Evolutionary conservation across 768 basidiomycete genomes (phyloP).

Genomic region (Amanita pseudoporphyria): DNA sequence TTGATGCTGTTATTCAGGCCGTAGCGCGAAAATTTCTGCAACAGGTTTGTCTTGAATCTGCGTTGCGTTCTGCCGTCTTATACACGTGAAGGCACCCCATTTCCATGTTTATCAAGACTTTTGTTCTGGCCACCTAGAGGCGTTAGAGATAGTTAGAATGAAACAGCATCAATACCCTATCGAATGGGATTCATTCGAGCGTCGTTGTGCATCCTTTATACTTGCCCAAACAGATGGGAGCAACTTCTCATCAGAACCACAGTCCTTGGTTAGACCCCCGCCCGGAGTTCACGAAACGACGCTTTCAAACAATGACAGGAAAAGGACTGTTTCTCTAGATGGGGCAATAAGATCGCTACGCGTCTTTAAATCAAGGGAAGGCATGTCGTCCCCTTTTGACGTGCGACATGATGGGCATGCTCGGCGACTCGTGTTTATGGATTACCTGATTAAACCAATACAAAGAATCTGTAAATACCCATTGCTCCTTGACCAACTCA

Average conservation of each 20-base stretch:
- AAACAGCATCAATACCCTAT: constrained; percentile 49
- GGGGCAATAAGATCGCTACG: constrained; percentile 29
- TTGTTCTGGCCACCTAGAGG: constrained; percentile 81
- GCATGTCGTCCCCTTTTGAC: constrained; percentile 14
- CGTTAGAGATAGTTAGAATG: constrained; percentile 62
- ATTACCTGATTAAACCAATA: constrained; percentile 96
- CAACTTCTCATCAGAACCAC: constrained; percentile 9
- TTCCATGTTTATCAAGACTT: constrained; percentile 80
- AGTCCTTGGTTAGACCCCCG: constrained; percentile 7
- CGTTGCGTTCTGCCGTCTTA: constrained; percentile 3
- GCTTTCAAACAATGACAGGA: constrained; percentile 19
- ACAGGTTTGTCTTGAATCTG: constrained; percentile 31
- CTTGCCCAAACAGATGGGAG: constrained; percentile 23
- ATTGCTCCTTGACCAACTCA: constrained; percentile 72
- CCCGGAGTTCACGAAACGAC: constrained; percentile 4
- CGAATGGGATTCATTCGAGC: constrained; percentile 84
- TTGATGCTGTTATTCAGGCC: constrained; percentile 36
- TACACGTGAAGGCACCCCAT: constrained; percentile 44
- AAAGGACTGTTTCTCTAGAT: constrained; percentile 41
- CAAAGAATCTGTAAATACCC: constrained; percentile 96
- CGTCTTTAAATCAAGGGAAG: constrained; percentile 27
- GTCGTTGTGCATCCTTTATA: constrained; percentile 54
- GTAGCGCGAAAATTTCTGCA: constrained; percentile 50
- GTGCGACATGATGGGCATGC: constrained; percentile 20
- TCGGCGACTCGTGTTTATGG: constrained; percentile 54